phyloP scores from a whole-genome alignment of 2,329 filamentous ascomycete species.

The Dactylellina sp. region DNA sequence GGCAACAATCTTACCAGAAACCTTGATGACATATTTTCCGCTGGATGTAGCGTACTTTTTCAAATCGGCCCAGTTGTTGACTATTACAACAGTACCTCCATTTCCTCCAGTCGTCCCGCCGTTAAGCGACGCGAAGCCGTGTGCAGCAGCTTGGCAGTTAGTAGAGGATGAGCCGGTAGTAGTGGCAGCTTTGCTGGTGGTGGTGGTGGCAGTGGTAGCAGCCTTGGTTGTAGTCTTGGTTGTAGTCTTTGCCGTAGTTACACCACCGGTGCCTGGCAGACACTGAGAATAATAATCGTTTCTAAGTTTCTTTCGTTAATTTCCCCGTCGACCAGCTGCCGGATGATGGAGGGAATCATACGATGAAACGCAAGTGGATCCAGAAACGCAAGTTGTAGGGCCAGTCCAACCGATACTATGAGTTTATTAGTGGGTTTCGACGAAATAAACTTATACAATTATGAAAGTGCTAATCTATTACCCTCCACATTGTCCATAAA shows the following conservation, averaged over 20 bases:
- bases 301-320: conserved; percentile 1
- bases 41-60: conserved; percentile 48
- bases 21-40: conserved; percentile 53
- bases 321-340: neutral
- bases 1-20: conserved; percentile 45
- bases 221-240: conserved; percentile 9
- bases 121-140: conserved; percentile 41
- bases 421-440: conserved; percentile 5
- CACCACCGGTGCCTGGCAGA: conserved; percentile 20
- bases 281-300: conserved; percentile 52
- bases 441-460: neutral
- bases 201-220: neutral
- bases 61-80: conserved; percentile 48
- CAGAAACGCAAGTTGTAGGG: conserved; percentile 38
- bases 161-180: neutral
- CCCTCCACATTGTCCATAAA: conserved; percentile 54
- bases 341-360: conserved; percentile 9
- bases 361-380: conserved; percentile 40
- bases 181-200: conserved; percentile 8
- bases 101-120: conserved; percentile 49
- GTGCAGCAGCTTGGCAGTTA: conserved; percentile 38
- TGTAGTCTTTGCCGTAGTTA: too few relatives aligned
- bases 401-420: conserved; percentile 42
- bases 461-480: conserved; percentile 7
- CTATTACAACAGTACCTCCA: conserved; percentile 45